Conservation (phyloP, 768 basidiomycete species). For the Cystobasidium onofrii region DNA sequence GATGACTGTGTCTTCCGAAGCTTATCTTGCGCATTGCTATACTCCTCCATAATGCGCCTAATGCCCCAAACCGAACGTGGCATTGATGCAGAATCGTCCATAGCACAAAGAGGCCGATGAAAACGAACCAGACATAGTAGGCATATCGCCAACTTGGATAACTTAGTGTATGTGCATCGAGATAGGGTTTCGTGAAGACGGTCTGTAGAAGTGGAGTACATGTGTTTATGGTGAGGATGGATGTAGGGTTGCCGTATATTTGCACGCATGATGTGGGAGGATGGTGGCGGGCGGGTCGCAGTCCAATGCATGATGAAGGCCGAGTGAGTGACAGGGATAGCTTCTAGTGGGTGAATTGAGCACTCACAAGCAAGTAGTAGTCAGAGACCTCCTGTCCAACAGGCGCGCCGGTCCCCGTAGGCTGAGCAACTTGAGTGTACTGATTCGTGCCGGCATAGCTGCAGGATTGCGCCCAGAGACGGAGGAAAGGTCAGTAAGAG, state of each 20-base stretch:
- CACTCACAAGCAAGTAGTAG: slow-evolving; percentile 12
- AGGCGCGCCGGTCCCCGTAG: slow-evolving; percentile 6
- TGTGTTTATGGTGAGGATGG: too few species aligned
- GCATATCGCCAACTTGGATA: slow-evolving; percentile 54
- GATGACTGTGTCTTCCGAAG: not conserved
- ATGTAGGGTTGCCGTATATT: too few species aligned
- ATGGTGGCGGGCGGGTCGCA: not conserved
- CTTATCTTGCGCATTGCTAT: slow-evolving; percentile 25
- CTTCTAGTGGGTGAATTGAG: too few species aligned
- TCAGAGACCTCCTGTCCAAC: slow-evolving; percentile 7
- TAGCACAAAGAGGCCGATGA: slow-evolving; percentile 50
- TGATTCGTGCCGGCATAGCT: slow-evolving; percentile 6
- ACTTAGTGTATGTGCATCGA: slow-evolving; percentile 55
- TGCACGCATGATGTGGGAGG: too few species aligned
- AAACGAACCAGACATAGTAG: slow-evolving; percentile 56
- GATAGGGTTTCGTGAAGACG: slow-evolving; percentile 47
- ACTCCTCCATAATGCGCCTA: slow-evolving; percentile 39
- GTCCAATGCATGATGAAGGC: not conserved
- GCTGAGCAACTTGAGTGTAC: not conserved
- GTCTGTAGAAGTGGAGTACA: not conserved
- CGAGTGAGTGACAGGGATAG: too few species aligned
- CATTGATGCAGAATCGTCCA: slow-evolving; percentile 48
- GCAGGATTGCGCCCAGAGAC: not conserved
- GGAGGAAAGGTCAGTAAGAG: not conserved
- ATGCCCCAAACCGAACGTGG: slow-evolving; percentile 28